Evolutionary conservation across 768 basidiomycete species (phyloP), one percentile per base, ranked within the genome.

Genomic region (Mycena vitilis): DNA sequence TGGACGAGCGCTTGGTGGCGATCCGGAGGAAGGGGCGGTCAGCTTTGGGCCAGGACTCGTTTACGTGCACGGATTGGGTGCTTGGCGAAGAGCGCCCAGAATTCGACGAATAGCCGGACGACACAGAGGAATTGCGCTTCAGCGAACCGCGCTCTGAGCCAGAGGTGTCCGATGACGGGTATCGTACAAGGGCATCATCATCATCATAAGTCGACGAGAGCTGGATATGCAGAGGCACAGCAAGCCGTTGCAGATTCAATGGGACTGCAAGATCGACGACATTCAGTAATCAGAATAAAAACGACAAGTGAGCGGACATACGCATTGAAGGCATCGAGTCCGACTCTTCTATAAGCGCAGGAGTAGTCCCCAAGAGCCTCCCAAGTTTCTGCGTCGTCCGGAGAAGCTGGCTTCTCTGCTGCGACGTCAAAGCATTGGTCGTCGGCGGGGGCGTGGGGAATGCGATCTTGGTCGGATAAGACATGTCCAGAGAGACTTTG

Each of bases 311-410:
- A 11, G 45, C 2, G 12, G 42, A 51, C 71, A 11, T 36, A 72
- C 71, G 53, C 60, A 53, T 68, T 18, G 60, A 63, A 49, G 66
- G 67, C 71, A 72, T 68, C 6, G 47, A 16, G 16, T 71, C 66
- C 20, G 66, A 60, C 52, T 68, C 71, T 48, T 91, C 89, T 13
- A 87, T 69, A 38, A 90, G 79, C 65, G 85, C 87, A n/a, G 89
- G 90, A 18, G 88, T 85, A 22, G 83, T 80, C 15, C 90, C 90
- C 13, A 91, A 78, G 13, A 91, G 76, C 52, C 86, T 84, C 23
- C 85, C 84, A 23, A 91, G 82, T 78, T 90, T 91, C 72, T 83
- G 86, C 23, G 88, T 85, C 30, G 85, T 84, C 36, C 88, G 87
- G 37, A 88, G 73, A 25, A 91, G 83, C 60, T 86, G 86, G 11